phyloP scores from a whole-genome alignment of 2,329 filamentous ascomycete species.

The Fusarium veterinarium region DNA sequence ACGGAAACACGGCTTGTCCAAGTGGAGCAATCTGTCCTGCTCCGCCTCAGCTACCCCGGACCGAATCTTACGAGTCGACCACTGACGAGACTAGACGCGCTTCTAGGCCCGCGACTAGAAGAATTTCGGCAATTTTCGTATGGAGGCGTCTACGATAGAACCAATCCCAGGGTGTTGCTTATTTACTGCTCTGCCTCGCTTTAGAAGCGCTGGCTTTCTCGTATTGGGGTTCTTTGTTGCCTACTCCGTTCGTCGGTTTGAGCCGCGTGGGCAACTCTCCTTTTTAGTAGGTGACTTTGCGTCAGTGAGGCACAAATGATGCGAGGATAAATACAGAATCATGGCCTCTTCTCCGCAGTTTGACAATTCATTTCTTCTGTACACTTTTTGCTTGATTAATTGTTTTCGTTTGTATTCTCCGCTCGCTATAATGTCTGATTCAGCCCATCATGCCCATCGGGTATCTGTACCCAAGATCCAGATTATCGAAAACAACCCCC shows the following conservation, averaged over 20 bases:
- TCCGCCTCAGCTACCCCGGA: conserved; percentile 16
- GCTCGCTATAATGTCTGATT: neutral
- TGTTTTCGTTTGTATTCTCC: neutral
- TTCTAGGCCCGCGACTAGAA: neutral
- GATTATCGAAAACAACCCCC: conserved; percentile 1
- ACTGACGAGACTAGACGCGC: neutral
- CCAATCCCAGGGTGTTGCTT: conserved; percentile 2
- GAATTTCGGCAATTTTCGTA: neutral
- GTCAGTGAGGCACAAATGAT: neutral
- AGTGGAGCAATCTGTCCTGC: conserved; percentile 2
- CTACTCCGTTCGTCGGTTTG: neutral
- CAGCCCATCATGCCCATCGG: neutral
- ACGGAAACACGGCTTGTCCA: conserved; percentile 8
- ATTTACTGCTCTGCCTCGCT: neutral
- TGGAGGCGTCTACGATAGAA: neutral
- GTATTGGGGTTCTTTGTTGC: neutral
- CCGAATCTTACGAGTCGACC: conserved; percentile 3
- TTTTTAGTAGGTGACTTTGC: neutral
- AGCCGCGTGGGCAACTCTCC: neutral
- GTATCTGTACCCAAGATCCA: neutral
- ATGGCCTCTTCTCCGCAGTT: neutral
- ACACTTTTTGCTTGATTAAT: neutral
- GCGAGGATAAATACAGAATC: conserved; percentile 1
- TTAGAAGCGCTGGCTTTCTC: neutral
- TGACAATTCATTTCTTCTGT: neutral